phyloP scores from a whole-genome alignment of 2,329 filamentous ascomycete species.

The Fusarium citri region DNA sequence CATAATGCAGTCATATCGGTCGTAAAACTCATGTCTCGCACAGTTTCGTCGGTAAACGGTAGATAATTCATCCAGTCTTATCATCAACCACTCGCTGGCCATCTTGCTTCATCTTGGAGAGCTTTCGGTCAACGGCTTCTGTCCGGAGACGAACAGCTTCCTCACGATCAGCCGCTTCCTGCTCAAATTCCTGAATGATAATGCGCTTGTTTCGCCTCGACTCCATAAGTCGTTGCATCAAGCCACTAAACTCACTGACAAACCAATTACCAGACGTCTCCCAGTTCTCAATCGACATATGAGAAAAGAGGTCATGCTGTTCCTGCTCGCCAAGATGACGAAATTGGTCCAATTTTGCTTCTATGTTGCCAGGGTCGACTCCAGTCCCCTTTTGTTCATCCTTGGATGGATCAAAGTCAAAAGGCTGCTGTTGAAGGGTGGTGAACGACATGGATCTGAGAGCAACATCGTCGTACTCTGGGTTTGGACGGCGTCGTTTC shows the following conservation, averaged over 20 bases:
- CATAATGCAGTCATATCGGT: slow-evolving; percentile 46
- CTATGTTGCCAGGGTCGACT: slow-evolving; percentile 56
- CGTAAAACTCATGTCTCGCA: slow-evolving; percentile 34
- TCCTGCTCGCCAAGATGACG: slow-evolving; percentile 59
- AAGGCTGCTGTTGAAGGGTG: slow-evolving; percentile 63
- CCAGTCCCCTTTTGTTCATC: slow-evolving; percentile 52
- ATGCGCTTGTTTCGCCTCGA: slow-evolving; percentile 63
- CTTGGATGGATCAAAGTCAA: slow-evolving; percentile 67
- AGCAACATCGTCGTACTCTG: slow-evolving; percentile 68
- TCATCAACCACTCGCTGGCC: slow-evolving; percentile 67
- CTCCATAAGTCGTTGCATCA: slow-evolving; percentile 62
- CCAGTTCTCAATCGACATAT: slow-evolving; percentile 68
- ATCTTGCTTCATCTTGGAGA: slow-evolving; percentile 66
- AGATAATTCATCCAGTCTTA: slow-evolving; percentile 38
- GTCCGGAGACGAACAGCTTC: slow-evolving; percentile 64
- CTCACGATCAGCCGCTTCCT: slow-evolving; percentile 66
- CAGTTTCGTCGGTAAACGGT: background rate
- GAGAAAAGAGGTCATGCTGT: slow-evolving; percentile 63
- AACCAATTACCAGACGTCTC: slow-evolving; percentile 71
- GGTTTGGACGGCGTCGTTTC: slow-evolving; percentile 58
- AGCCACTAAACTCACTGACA: slow-evolving; percentile 62
- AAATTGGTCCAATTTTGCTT: slow-evolving; percentile 63
- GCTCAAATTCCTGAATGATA: slow-evolving; percentile 64
- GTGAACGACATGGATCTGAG: slow-evolving; percentile 66
- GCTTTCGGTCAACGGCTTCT: slow-evolving; percentile 65